A percentile compares a stretch with the other conserved stretches of the same genome.
phyloP scores from a whole-genome alignment of 768 basidiomycete genomes.

The Cyathus striatus region DNA sequence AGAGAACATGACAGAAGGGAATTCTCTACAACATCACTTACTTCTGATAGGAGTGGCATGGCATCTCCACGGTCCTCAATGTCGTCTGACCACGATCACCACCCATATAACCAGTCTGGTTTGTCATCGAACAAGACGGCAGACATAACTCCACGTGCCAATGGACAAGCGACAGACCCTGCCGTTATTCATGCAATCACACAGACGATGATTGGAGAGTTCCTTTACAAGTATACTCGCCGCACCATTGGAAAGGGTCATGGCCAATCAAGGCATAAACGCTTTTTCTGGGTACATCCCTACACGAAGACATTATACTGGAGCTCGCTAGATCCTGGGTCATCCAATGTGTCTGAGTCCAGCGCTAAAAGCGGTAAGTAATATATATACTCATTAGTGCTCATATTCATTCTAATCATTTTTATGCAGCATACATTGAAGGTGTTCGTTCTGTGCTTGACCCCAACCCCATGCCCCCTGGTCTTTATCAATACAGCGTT shows the following conservation, averaged over 20 bases:
- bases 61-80: slow-evolving; percentile 77
- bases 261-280: slow-evolving; percentile 83
- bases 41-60: slow-evolving; percentile 63
- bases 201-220: slow-evolving; percentile 99
- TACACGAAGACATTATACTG: slow-evolving; percentile 98
- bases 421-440: slow-evolving; percentile 78
- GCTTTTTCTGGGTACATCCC: slow-evolving; percentile 99
- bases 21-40: slow-evolving; percentile 64
- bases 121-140: slow-evolving; percentile 43
- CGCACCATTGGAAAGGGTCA: slow-evolving; percentile 85
- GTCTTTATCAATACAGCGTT: slow-evolving; percentile 88
- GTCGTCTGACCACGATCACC: slow-evolving; percentile 75
- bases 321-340: slow-evolving; percentile 93
- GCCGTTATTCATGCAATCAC: slow-evolving; percentile 93
- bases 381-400: slow-evolving; percentile 3
- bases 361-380: slow-evolving; percentile 94
- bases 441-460: slow-evolving; percentile 89
- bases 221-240: slow-evolving; percentile 95
- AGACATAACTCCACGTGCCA: slow-evolving; percentile 34
- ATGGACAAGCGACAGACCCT: slow-evolving; percentile 71
- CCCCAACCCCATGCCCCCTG: slow-evolving; percentile 93
- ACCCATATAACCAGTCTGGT: slow-evolving; percentile 38
- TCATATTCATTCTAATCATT: slow-evolving; percentile 5
- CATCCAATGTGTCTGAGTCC: slow-evolving; percentile 81
- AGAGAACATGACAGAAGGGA: slow-evolving; percentile 51